Conservation (phyloP, 2,329 filamentous ascomycete genomes). For the Pseudogymnoascus sp. region DNA sequence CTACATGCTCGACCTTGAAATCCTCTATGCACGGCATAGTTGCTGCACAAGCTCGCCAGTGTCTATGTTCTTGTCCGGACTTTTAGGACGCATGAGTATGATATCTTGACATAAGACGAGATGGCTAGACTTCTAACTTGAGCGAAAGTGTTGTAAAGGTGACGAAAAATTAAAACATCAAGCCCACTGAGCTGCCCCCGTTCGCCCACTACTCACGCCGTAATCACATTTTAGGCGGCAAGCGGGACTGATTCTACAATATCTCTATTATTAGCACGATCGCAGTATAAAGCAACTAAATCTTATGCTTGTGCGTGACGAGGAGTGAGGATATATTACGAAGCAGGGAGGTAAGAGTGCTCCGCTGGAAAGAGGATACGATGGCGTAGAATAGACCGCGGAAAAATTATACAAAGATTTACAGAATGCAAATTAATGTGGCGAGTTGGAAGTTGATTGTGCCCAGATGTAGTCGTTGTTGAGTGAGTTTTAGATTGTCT, state of each 20-base stretch:
- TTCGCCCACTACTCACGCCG: not conserved
- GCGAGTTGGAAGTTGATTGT: not conserved
- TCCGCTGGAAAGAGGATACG: not conserved
- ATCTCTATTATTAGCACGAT: not conserved
- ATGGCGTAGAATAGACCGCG: not conserved
- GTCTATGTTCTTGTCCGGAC: not conserved
- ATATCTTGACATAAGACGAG: not conserved
- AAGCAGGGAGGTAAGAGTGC: not conserved
- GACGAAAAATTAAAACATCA: not conserved
- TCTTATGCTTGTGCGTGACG: not conserved
- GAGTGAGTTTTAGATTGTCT: not conserved
- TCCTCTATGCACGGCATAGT: not conserved
- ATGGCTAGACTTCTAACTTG: not conserved
- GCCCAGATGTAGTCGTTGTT: not conserved
- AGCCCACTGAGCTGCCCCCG: not conserved
- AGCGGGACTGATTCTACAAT: not conserved
- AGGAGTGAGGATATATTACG: not conserved
- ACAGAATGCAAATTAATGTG: not conserved
- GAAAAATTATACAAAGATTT: not conserved
- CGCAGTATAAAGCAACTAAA: not conserved
- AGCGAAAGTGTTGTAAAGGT: not conserved
- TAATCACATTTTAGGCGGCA: not conserved
- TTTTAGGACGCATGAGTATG: too few species aligned
- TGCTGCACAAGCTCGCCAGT: not conserved
- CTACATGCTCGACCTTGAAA: not conserved